A percentile compares a stretch with the other conserved stretches of the same genome.
Conservation (phyloP, 2,329 filamentous ascomycete species). For the Cladobotryum mycophilum region DNA sequence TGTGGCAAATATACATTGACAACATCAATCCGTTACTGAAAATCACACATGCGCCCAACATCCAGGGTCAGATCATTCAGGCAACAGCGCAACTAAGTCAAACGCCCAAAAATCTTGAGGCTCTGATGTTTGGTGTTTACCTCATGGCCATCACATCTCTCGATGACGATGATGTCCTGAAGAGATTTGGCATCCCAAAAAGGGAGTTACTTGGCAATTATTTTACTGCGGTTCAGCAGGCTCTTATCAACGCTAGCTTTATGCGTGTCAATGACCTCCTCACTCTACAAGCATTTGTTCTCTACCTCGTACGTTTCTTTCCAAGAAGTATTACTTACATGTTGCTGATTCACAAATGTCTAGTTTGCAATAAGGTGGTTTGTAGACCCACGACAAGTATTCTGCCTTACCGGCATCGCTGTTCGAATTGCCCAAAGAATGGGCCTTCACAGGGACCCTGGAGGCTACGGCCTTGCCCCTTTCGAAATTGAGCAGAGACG, state of each 20-base stretch:
- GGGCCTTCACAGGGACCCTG: slow-evolving; percentile 60
- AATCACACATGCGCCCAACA: slow-evolving; percentile 58
- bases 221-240: slow-evolving; percentile 54
- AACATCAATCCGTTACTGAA: slow-evolving; percentile 66
- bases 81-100: slow-evolving; percentile 50
- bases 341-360: background rate
- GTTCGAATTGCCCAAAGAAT: slow-evolving; percentile 63
- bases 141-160: slow-evolving; percentile 53
- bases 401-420: slow-evolving; percentile 53
- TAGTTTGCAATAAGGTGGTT: slow-evolving; percentile 45
- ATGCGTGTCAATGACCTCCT: slow-evolving; percentile 60
- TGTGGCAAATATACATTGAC: slow-evolving; percentile 65
- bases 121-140: slow-evolving; percentile 63
- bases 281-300: slow-evolving; percentile 59
- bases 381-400: slow-evolving; percentile 49
- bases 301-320: slow-evolving; percentile 53
- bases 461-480: slow-evolving; percentile 42
- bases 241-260: slow-evolving; percentile 60
- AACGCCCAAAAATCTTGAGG: slow-evolving; percentile 53
- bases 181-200: slow-evolving; percentile 49
- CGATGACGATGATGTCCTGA: slow-evolving; percentile 48
- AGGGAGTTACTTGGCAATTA: slow-evolving; percentile 45
- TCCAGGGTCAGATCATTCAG: slow-evolving; percentile 59
- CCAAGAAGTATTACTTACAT: background rate
- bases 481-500: slow-evolving; percentile 67